Evolutionary conservation across 2,329 filamentous ascomycete genomes (phyloP).

Genomic region (Pestalotiopsis fici): DNA sequence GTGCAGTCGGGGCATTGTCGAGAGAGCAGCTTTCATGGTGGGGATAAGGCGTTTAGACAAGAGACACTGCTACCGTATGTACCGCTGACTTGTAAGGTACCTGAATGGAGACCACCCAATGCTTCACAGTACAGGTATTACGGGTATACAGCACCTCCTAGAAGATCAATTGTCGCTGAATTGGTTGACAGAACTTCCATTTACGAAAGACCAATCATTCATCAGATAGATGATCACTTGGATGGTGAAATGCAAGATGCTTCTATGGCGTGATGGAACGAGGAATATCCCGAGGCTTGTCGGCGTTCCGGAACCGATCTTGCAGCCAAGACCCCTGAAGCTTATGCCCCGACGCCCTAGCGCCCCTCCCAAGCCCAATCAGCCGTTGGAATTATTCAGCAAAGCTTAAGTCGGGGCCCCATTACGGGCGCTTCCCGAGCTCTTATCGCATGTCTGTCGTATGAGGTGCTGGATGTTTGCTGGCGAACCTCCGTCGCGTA

Average conservation of each 20-base stretch:
- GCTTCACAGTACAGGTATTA: neutral
- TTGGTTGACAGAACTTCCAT: too few relatives aligned
- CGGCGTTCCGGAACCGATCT: neutral
- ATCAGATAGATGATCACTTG: neutral
- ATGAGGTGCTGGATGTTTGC: neutral
- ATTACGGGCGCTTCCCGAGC: conserved; percentile 6
- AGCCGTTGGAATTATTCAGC: conserved; percentile 13
- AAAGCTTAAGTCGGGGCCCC: neutral
- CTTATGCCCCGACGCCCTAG: neutral
- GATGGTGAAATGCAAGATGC: neutral
- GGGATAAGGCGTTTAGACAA: neutral
- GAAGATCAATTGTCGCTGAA: too few relatives aligned
- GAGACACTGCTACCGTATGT: neutral
- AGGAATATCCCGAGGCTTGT: neutral
- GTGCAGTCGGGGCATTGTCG: neutral
- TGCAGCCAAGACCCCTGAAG: neutral
- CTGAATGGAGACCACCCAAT: neutral
- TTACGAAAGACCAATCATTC: neutral
- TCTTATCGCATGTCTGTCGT: conserved; percentile 14
- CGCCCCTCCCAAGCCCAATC: conserved; percentile 4
- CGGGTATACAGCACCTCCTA: too few relatives aligned
- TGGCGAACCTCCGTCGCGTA: neutral
- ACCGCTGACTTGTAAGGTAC: neutral
- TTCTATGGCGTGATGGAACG: neutral
- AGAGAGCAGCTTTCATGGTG: neutral